A percentile compares a stretch with the other conserved stretches of the same genome.
phyloP scores from a whole-genome alignment of 768 basidiomycete genomes.

The Grammothele lineata region DNA sequence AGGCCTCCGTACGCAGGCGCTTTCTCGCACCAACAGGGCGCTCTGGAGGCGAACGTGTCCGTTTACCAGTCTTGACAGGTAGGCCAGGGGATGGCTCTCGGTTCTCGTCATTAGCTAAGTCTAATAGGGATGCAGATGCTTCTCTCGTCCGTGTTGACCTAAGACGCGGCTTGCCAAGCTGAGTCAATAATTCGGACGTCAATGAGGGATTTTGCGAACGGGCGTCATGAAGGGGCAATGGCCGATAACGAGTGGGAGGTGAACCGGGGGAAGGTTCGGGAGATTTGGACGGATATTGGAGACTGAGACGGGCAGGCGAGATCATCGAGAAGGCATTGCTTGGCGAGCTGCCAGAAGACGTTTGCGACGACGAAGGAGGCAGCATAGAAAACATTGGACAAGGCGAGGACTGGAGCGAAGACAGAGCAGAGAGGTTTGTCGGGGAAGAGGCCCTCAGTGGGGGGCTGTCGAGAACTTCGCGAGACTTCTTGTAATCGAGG shows the following conservation, averaged over 20 bases:
- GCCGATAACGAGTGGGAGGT: too few species aligned
- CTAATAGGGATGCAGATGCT: too few species aligned
- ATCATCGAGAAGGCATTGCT: constrained; percentile 2
- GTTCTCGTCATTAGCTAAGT: too few species aligned
- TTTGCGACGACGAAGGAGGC: constrained; percentile 11
- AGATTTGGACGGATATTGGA: constrained; percentile 4
- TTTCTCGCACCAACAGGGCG: neutral
- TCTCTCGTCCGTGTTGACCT: too few species aligned
- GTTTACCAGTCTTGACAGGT: too few species aligned
- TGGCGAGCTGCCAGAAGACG: neutral
- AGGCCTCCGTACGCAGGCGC: constrained; percentile 2
- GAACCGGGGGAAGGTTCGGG: neutral
- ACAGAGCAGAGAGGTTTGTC: constrained; percentile 15
- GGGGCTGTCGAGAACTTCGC: constrained; percentile 3
- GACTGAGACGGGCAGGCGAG: too few species aligned
- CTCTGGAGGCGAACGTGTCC: neutral
- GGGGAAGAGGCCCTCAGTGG: constrained; percentile 3
- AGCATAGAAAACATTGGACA: neutral
- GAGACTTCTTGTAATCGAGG: constrained; percentile 13
- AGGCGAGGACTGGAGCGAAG: constrained; percentile 14
- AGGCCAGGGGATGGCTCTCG: too few species aligned
- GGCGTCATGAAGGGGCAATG: too few species aligned
- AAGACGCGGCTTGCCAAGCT: too few species aligned
- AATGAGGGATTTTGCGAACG: too few species aligned
- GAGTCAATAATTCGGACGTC: too few species aligned